Conservation (phyloP, 1,284 basidiomycete genomes). For the Ganoderma lucidum region DNA sequence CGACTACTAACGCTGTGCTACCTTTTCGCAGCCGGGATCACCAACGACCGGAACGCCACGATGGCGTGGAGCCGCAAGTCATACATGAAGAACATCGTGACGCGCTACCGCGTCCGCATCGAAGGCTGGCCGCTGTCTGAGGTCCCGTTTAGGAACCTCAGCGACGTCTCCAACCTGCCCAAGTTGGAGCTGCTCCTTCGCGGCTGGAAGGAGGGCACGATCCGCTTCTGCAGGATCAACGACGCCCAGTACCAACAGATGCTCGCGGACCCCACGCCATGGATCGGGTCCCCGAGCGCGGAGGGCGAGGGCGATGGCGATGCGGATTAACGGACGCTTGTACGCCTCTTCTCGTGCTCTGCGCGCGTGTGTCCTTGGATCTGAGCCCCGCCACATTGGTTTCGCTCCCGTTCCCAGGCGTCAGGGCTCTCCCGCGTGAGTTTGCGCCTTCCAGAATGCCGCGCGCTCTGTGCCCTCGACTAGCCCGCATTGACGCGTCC, state of each 20-base stretch:
- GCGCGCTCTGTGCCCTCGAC: conserved; percentile 6
- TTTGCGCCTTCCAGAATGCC: conserved; percentile 11
- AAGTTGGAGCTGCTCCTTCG: conserved; percentile 41
- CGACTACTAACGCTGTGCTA: conserved; percentile 5
- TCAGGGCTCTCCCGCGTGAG: conserved; percentile 20
- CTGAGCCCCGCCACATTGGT: background rate
- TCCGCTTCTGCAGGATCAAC: conserved; percentile 38
- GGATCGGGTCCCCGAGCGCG: conserved; percentile 24
- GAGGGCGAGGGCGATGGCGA: conserved; percentile 15
- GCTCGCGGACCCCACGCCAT: conserved; percentile 30
- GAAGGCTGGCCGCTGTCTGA: conserved; percentile 42
- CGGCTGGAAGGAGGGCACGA: conserved; percentile 40
- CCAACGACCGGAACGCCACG: conserved; percentile 39
- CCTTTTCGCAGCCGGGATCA: conserved; percentile 36
- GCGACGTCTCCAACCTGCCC: conserved; percentile 43
- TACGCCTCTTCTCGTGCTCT: background rate
- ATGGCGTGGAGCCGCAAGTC: conserved; percentile 42
- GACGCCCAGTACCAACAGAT: conserved; percentile 26
- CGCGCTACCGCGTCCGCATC: conserved; percentile 41
- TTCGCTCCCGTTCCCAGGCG: background rate
- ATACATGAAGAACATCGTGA: conserved; percentile 44
- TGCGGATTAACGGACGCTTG: conserved; percentile 10
- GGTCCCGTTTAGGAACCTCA: conserved; percentile 44
- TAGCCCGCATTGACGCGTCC: conserved; percentile 2
- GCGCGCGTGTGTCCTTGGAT: background rate